Conservation (phyloP, 1,284 basidiomycete species). For the Cryptococcus sp. region DNA sequence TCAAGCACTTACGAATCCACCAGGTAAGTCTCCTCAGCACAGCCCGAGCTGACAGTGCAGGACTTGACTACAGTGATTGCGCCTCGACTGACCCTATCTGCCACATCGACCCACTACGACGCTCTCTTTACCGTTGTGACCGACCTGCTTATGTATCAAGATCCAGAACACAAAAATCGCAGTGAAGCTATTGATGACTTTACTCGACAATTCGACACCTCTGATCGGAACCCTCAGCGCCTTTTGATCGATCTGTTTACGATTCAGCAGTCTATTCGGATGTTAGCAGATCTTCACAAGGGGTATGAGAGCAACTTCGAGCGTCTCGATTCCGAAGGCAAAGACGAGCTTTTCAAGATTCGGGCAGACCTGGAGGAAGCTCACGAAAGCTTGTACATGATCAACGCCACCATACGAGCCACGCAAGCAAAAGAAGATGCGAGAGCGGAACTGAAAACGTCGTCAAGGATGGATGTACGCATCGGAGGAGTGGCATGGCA, state of each 20-base stretch:
- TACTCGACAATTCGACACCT: slow-evolving; percentile 88
- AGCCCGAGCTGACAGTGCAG: slow-evolving; percentile 49
- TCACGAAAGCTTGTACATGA: slow-evolving; percentile 76
- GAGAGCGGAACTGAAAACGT: slow-evolving; percentile 72
- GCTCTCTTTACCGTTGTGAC: slow-evolving; percentile 87
- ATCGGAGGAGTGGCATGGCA: slow-evolving; percentile 91
- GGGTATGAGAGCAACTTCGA: slow-evolving; percentile 60
- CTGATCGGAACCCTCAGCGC: slow-evolving; percentile 67
- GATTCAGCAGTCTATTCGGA: slow-evolving; percentile 73
- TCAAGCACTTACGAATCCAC: slow-evolving; percentile 74
- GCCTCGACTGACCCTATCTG: slow-evolving; percentile 85
- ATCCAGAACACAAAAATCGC: slow-evolving; percentile 76
- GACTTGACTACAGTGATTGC: slow-evolving; percentile 79
- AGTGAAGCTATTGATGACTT: slow-evolving; percentile 78
- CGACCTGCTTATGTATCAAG: slow-evolving; percentile 82
- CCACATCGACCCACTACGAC: slow-evolving; percentile 80
- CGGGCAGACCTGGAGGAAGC: slow-evolving; percentile 74
- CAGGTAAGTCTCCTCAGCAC: slow-evolving; percentile 59
- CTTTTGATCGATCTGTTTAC: slow-evolving; percentile 66
- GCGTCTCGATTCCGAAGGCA: slow-evolving; percentile 58
- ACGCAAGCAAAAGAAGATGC: slow-evolving; percentile 69
- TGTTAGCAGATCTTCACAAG: slow-evolving; percentile 60
- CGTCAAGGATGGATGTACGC: slow-evolving; percentile 75
- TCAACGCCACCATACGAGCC: slow-evolving; percentile 83
- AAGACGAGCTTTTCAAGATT: slow-evolving; percentile 61